Conservation (phyloP, 306 rosid species). For the Vigna unguiculata region DNA sequence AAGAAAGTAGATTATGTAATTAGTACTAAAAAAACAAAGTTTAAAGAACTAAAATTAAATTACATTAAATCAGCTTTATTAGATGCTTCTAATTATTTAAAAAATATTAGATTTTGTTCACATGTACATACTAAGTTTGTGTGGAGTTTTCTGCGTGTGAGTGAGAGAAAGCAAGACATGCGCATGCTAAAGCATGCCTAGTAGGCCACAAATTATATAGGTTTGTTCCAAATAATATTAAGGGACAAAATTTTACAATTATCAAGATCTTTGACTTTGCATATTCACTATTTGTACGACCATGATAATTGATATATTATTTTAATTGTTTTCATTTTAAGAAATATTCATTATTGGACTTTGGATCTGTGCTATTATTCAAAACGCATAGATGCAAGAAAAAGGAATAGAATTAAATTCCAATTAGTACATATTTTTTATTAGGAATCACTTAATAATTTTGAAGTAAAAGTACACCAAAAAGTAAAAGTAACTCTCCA, state of each 20-base stretch:
- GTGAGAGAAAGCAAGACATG: constrained; percentile 6
- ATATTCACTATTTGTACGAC: constrained; percentile 12
- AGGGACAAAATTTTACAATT: constrained; percentile 27
- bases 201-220: constrained; percentile 3
- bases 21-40: neutral
- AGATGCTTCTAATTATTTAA: neutral
- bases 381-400: constrained; percentile 14
- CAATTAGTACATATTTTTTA: no score
- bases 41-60: neutral
- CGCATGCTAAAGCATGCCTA: neutral
- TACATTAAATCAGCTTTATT: no score
- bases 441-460: no score
- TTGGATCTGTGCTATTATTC: constrained; percentile 37
- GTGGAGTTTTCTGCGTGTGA: neutral
- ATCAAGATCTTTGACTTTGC: constrained; percentile 40
- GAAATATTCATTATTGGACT: neutral
- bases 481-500: no score
- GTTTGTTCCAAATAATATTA: neutral
- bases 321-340: neutral
- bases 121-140: neutral
- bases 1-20: neutral
- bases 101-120: neutral
- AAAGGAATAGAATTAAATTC: constrained; percentile 2
- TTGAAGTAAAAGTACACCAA: no score
- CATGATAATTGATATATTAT: constrained; percentile 10